These are phyloP conservation scores for Lignosus rhinocerotis DNA, from an alignment of 1,284 basidiomycete genomes.

Conservation along the genomic window DNA sequence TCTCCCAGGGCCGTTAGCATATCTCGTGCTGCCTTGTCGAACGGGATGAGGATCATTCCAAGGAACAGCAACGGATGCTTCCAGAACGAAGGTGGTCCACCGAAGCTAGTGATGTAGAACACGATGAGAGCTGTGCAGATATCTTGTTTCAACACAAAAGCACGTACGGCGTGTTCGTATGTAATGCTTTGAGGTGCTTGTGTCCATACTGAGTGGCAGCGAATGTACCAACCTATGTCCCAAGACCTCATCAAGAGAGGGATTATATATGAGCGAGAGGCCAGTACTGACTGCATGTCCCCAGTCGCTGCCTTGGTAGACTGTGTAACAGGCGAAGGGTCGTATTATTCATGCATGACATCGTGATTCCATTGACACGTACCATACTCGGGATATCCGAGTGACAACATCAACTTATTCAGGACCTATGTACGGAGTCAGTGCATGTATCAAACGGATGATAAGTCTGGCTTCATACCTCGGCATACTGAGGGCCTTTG, in stretches of 20 bases:
- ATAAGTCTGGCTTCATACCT: constrained; percentile 2
- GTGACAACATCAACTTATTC: constrained; percentile 45
- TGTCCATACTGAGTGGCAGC: constrained; percentile 33
- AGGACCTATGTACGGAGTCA: constrained; percentile 29
- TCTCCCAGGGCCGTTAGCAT: constrained; percentile 34
- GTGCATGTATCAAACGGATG: background rate
- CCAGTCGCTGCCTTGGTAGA: constrained; percentile 48
- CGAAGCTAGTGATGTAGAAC: background rate
- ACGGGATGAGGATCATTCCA: constrained; percentile 9
- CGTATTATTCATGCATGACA: background rate
- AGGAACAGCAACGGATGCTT: constrained; percentile 8
- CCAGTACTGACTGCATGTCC: constrained; percentile 34
- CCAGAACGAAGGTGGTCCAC: background rate
- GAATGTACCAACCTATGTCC: constrained; percentile 32
- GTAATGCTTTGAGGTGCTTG: constrained; percentile 35
- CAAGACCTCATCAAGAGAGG: background rate
- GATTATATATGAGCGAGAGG: background rate
- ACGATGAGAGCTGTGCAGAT: background rate
- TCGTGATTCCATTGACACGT: constrained; percentile 8
- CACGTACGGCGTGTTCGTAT: constrained; percentile 30
- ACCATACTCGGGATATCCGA: constrained; percentile 51
- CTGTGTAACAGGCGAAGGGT: constrained; percentile 22
- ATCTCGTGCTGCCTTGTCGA: constrained; percentile 23
- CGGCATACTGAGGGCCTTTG: constrained; percentile 12
- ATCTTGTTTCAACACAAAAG: background rate